phyloP scores from a whole-genome alignment of 495 filamentous ascomycete genomes.

The Aspergillus nanangensis region DNA sequence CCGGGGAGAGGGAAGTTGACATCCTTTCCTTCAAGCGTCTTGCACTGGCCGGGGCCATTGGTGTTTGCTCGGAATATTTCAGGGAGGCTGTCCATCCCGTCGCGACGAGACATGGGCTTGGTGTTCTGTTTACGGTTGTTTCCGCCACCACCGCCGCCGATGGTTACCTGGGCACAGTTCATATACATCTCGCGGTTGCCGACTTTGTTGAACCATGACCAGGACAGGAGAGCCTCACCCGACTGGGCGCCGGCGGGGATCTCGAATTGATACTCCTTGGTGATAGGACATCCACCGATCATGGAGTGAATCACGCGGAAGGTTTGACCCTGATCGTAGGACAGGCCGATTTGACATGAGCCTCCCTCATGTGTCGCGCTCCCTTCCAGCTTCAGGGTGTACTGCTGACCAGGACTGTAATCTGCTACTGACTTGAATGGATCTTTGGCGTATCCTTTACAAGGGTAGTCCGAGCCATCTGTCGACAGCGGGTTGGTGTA shows the following conservation, averaged over 20 bases:
- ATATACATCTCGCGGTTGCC: conserved; percentile 94
- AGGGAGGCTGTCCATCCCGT: conserved; percentile 55
- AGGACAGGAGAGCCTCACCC: conserved; percentile 64
- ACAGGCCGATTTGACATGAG: conserved; percentile 80
- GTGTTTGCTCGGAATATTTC: conserved; percentile 74
- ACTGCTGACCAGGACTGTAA: conserved; percentile 37
- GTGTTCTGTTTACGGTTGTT: conserved; percentile 22
- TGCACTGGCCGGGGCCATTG: conserved; percentile 43
- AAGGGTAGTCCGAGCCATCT: conserved; percentile 44
- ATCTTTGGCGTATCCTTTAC: conserved; percentile 49
- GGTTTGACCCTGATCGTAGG: conserved; percentile 63
- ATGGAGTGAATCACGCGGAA: conserved; percentile 84
- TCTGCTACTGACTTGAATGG: conserved; percentile 38
- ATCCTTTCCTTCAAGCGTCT: conserved; percentile 49
- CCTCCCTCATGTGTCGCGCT: conserved; percentile 79
- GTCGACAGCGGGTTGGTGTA: conserved; percentile 43
- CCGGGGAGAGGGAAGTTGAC: conserved; percentile 65
- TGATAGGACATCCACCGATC: conserved; percentile 71
- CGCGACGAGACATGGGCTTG: conserved; percentile 10
- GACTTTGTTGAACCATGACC: conserved; percentile 89
- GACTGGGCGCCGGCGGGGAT: conserved; percentile 40
- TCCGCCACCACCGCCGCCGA: conserved; percentile 46
- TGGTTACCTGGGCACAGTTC: conserved; percentile 77
- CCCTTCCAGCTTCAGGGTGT: conserved; percentile 36
- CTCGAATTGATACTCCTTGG: conserved; percentile 43